Conservation (phyloP, 257 asterid species). For the Fraxinus quadrangulata region DNA sequence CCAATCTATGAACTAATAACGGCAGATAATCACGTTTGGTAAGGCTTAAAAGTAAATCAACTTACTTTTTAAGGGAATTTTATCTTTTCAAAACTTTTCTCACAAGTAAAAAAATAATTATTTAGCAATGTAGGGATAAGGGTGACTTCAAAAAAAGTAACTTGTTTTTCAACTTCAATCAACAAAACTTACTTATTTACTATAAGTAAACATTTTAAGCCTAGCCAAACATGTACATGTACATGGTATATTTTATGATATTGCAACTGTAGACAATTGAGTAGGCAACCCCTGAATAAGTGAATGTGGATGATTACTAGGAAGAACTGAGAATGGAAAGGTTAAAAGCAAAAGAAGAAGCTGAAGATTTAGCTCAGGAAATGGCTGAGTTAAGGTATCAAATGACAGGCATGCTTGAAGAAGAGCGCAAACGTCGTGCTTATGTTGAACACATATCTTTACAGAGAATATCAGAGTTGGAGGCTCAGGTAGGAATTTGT, state of each 20-base stretch:
- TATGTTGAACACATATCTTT: conserved; percentile 72
- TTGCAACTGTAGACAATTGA: not conserved
- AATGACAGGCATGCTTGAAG: conserved; percentile 73
- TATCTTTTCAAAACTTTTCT: not conserved
- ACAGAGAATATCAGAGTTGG: conserved; percentile 85
- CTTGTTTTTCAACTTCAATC: not conserved
- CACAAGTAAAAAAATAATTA: not conserved
- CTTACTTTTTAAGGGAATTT: not conserved
- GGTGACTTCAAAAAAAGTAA: not conserved
- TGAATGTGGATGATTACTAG: conserved; percentile 41
- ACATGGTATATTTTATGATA: not conserved
- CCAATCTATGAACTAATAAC: not conserved
- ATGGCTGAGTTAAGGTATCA: conserved; percentile 97
- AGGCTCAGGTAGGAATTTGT: conserved; percentile 62
- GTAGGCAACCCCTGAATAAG: not conserved
- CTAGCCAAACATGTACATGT: not conserved
- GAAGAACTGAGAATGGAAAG: conserved; percentile 66
- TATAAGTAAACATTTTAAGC: not conserved
- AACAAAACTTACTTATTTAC: not conserved
- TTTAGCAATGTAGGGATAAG: not conserved
- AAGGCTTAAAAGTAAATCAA: not conserved
- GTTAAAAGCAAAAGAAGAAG: conserved; percentile 84
- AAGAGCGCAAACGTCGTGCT: conserved; percentile 85
- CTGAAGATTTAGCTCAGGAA: conserved; percentile 93
- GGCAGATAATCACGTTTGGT: not conserved